phyloP scores from a whole-genome alignment of 2,329 filamentous ascomycete genomes.

The Venturia asperata region DNA sequence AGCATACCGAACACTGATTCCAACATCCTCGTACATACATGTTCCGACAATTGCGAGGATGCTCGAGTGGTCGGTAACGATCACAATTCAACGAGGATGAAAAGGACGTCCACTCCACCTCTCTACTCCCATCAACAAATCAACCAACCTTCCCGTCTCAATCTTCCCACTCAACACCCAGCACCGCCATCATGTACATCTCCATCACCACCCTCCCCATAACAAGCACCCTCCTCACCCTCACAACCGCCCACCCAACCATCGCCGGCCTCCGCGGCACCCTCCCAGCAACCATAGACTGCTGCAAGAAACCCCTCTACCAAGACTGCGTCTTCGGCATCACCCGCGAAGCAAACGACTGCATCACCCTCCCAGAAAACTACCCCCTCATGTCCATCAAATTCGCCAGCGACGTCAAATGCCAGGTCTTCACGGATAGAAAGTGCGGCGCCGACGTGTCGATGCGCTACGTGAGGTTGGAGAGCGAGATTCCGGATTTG shows the following conservation, averaged over 20 bases:
- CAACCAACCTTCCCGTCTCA: background rate
- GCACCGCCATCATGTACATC: background rate
- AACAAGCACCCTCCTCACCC: background rate
- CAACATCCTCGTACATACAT: background rate
- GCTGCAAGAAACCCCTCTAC: background rate
- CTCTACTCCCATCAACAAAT: background rate
- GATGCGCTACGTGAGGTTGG: background rate
- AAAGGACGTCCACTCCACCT: background rate
- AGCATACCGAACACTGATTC: background rate
- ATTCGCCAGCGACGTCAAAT: background rate
- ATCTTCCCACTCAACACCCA: background rate
- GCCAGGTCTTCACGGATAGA: background rate
- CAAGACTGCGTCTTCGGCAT: conserved; percentile 4
- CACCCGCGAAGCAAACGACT: background rate
- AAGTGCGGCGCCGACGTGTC: background rate
- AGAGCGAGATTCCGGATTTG: background rate
- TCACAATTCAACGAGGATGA: background rate
- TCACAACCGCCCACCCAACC: background rate
- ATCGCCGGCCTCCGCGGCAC: background rate
- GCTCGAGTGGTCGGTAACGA: background rate
- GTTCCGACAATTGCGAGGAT: background rate
- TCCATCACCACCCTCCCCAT: background rate
- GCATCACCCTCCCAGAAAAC: background rate
- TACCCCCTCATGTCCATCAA: background rate
- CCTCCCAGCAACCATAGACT: background rate